Evolutionary conservation across 768 basidiomycete species (phyloP).

Genomic region (Clitopilus passeckerianus): DNA sequence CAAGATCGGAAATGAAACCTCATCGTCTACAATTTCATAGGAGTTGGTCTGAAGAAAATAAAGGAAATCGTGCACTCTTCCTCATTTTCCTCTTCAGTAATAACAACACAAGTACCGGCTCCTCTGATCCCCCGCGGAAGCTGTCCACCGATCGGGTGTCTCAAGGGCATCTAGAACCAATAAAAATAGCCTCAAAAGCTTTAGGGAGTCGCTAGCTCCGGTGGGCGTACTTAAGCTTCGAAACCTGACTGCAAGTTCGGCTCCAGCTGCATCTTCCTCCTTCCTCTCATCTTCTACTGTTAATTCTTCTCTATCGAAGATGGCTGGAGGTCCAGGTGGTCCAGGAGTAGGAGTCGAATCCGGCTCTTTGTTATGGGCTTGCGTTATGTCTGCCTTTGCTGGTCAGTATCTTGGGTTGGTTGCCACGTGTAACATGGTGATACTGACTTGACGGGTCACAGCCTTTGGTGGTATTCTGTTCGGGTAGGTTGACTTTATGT

Average conservation of each 20-base stretch:
- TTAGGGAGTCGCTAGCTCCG: not conserved
- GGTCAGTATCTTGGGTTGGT: constrained; percentile 20
- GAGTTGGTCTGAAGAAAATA: too few species aligned
- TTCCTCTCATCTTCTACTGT: not conserved
- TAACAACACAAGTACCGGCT: not conserved
- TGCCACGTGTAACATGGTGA: not conserved
- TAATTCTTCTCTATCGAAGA: not conserved
- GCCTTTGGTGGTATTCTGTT: constrained; percentile 47
- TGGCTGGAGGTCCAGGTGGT: constrained; percentile 29
- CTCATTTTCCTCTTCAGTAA: too few species aligned
- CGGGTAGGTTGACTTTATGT: constrained; percentile 17
- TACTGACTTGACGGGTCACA: not conserved
- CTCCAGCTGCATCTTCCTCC: not conserved
- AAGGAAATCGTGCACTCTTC: too few species aligned
- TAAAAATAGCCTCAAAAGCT: not conserved
- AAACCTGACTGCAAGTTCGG: not conserved
- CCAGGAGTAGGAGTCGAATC: constrained; percentile 22
- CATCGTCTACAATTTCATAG: too few species aligned
- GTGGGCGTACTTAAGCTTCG: constrained; percentile 1
- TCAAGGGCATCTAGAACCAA: not conserved
- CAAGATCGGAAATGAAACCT: too few species aligned
- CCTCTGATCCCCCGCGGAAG: not conserved
- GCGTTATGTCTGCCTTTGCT: constrained; percentile 33
- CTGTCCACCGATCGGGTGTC: not conserved
- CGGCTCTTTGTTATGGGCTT: constrained; percentile 25